Evolutionary conservation across 805 yeast species (phyloP), one percentile per base, ranked within the genome.

Genomic region (Candida sithepensis): DNA sequence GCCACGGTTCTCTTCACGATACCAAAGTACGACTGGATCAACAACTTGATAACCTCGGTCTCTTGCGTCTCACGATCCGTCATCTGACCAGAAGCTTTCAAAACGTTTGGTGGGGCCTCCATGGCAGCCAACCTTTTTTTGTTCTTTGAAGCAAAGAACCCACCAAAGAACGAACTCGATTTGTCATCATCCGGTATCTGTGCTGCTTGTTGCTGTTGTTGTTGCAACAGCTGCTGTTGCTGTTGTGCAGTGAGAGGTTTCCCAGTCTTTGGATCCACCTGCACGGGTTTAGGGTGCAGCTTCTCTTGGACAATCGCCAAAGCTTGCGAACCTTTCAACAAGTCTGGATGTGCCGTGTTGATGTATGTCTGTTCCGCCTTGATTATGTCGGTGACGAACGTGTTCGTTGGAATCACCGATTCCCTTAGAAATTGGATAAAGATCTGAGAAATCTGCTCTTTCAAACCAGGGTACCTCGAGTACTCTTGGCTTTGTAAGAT

Each of bases 331-430:
- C 99, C 99, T 66, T 88, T 91, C 58, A 94, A 77, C 61, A 94
- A 80, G 66, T 94, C 98, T 3, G 98, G 97, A 64, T 94, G 99
- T 2, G 96, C 98, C 4, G 99, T 94, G 69, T 94, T 94, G 58
- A 94, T 90, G 68, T 94, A 94, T 3, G 96, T 85, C 61, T 91
- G 92, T 69, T 94, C 99, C 50, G 96, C 74, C 49, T 69, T 73
- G 57, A 94, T 89, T 49, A 94, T 77, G 66, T 94, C 97, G 30
- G 74, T 68, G 37, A 91, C 96, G 61, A 94, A 88, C 45, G 78
- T 77, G 64, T 85, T 89, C 20, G 99, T 89, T 51, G 99, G 98
- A 19, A 81, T 65, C 55, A 88, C 77, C 32, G 88, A 84, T 48
- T 79, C 85, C 64, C 96, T 82, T 60, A 94, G 74, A 59, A 80